Evolutionary conservation across 1,284 basidiomycete genomes (phyloP).

Genomic region (Gymnopus androsaceus): DNA sequence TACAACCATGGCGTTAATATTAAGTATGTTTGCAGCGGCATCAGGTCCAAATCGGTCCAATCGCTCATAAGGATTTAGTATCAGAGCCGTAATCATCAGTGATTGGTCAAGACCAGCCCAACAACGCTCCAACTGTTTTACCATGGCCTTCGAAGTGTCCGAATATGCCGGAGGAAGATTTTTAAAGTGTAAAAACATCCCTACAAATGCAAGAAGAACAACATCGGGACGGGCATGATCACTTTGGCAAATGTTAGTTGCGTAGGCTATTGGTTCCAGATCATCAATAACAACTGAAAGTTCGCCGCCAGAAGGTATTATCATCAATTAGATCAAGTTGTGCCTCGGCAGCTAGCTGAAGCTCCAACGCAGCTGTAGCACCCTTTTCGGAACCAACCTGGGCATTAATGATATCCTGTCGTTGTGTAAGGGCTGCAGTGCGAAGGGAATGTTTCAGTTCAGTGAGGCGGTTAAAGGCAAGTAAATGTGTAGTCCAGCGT

Average conservation of each 20-base stretch:
- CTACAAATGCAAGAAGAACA: constrained; percentile 18
- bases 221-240: constrained; percentile 17
- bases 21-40: constrained; percentile 7
- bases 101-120: constrained; percentile 13
- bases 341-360: constrained; percentile 8
- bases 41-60: constrained; percentile 9
- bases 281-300: constrained; percentile 17
- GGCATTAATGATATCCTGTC: constrained; percentile 23
- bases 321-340: constrained; percentile 15
- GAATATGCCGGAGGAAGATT: neutral
- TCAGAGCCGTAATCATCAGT: constrained; percentile 10
- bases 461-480: constrained; percentile 24
- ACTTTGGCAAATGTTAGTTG: constrained; percentile 21
- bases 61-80: constrained; percentile 16
- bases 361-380: constrained; percentile 17
- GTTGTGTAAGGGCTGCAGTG: constrained; percentile 21
- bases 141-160: constrained; percentile 14
- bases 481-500: constrained; percentile 28
- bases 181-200: constrained; percentile 18
- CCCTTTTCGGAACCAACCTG: constrained; percentile 30
- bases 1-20: constrained; percentile 2
- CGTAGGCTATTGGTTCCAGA: constrained; percentile 21
- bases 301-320: constrained; percentile 14
- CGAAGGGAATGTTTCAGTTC: constrained; percentile 23
- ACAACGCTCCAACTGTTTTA: constrained; percentile 5